These are phyloP conservation scores for Mortierella sp. DNA, from an alignment of 371 early-diverging fungal genomes.

Conservation along the genomic window DNA sequence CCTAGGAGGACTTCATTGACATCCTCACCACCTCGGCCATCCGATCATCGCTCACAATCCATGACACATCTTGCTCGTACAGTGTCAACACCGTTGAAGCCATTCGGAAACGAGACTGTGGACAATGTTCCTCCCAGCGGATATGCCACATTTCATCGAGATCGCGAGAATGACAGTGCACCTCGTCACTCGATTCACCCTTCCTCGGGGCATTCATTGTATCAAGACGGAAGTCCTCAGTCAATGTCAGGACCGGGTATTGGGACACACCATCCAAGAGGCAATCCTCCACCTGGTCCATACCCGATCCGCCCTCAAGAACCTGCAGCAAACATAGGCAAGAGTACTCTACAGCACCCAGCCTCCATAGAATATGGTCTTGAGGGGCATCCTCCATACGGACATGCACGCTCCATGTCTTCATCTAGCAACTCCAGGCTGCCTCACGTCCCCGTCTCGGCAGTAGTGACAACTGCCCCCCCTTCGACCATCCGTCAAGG, in stretches of 20 bases:
- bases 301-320: slow-evolving; percentile 3
- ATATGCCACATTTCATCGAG: slow-evolving; percentile 10
- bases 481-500: not conserved
- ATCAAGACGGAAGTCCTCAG: slow-evolving; percentile 1
- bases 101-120: not conserved
- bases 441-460: not conserved
- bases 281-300: not conserved
- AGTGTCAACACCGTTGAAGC: not conserved
- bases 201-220: not conserved
- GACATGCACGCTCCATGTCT: slow-evolving; percentile 14
- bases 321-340: not conserved
- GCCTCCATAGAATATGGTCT: slow-evolving; percentile 1
- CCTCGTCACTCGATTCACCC: not conserved
- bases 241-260: not conserved
- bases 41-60: slow-evolving; percentile 15
- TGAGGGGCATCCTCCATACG: slow-evolving; percentile 4
- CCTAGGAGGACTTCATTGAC: slow-evolving; percentile 1
- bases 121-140: not conserved
- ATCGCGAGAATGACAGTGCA: slow-evolving; percentile 3
- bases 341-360: not conserved
- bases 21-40: slow-evolving; percentile 9
- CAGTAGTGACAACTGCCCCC: not conserved
- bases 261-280: not conserved
- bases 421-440: slow-evolving; percentile 4
- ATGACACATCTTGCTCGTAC: not conserved